These are phyloP conservation scores for Gossypium raimondii DNA, from an alignment of 345 rosid species.

Conservation along the genomic window DNA sequence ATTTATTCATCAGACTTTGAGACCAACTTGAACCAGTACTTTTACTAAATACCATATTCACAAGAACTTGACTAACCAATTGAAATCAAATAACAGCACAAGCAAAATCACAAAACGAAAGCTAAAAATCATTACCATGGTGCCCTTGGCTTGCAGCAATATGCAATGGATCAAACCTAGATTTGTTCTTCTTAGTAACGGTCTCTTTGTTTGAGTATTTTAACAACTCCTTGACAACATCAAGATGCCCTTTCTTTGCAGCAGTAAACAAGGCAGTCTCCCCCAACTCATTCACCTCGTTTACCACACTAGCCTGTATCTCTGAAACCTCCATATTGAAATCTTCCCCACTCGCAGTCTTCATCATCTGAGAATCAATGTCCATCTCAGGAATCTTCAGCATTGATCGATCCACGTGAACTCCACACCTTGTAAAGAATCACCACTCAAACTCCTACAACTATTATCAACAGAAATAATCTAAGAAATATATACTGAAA, in stretches of 20 bases:
- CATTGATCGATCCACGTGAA: too few relatives aligned
- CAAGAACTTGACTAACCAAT: neutral
- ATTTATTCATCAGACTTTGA: neutral
- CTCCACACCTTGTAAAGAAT: too few relatives aligned
- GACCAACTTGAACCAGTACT: neutral
- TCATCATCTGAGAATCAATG: constrained; percentile 66
- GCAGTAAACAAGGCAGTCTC: constrained; percentile 88
- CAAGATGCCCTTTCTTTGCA: constrained; percentile 86
- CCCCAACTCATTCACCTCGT: constrained; percentile 90
- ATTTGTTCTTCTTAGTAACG: constrained; percentile 65
- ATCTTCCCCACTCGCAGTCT: constrained; percentile 65
- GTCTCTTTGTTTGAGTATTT: constrained; percentile 77
- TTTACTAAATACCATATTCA: neutral
- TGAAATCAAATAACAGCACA: neutral
- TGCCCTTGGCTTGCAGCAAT: constrained; percentile 84
- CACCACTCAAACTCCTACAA: too few relatives aligned
- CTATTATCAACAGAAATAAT: too few relatives aligned
- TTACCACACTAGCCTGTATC: constrained; percentile 73
- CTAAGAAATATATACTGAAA: too few relatives aligned
- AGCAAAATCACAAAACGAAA: neutral
- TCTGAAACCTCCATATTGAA: constrained; percentile 73
- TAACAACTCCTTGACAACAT: constrained; percentile 79
- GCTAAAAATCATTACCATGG: constrained; percentile 50
- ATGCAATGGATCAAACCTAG: constrained; percentile 82
- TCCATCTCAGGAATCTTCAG: constrained; percentile 12